These are phyloP conservation scores for Jatropha podagrica DNA, from an alignment of 441 rosid genomes.

Conservation along the genomic window DNA sequence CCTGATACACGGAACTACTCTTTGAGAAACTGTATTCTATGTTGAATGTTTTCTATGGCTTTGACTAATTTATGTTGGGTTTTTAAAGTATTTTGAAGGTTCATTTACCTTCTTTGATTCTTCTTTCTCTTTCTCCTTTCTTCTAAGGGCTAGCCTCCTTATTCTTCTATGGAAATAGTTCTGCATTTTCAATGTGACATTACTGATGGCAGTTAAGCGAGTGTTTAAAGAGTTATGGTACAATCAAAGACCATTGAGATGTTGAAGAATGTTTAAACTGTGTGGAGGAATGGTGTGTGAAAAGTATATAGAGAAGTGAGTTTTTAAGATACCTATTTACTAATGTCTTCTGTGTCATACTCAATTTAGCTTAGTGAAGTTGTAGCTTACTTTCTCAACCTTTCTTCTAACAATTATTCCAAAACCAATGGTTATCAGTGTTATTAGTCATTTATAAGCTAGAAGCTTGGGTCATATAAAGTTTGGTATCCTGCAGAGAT, in stretches of 20 bases:
- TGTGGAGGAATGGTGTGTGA: neutral
- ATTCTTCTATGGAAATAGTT: neutral
- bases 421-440: neutral
- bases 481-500: neutral
- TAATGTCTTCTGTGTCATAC: neutral
- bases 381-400: neutral
- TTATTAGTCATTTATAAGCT: neutral
- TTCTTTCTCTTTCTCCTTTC: neutral
- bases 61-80: too few relatives aligned
- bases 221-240: neutral
- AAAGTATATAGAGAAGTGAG: neutral
- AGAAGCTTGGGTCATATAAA: neutral
- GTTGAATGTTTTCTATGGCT: too few relatives aligned
- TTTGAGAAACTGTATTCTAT: too few relatives aligned
- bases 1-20: too few relatives aligned
- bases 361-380: neutral
- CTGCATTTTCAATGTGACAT: neutral
- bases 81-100: too few relatives aligned
- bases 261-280: neutral
- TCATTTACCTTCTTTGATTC: too few relatives aligned
- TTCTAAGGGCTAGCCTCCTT: neutral
- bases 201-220: neutral
- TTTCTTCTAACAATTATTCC: neutral
- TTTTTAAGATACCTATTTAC: neutral
- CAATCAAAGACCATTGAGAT: conserved; percentile 1